These are phyloP conservation scores for Phytophthora litchii DNA, from an alignment of 352 stramenopile species.

Conservation along the genomic window DNA sequence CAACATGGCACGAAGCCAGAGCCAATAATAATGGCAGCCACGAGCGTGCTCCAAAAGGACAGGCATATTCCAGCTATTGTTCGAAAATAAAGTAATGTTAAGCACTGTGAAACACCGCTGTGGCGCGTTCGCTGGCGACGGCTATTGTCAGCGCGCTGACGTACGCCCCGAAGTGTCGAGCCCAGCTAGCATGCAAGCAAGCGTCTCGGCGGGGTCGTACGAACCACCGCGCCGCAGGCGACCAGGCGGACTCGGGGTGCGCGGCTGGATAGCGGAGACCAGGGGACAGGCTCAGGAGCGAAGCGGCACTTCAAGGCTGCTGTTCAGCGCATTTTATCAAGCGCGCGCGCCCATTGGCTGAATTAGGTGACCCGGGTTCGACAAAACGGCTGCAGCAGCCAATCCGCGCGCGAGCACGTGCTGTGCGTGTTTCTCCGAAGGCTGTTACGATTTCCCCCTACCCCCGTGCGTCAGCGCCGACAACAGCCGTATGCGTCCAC, in stretches of 20 bases:
- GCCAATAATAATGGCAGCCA: background rate
- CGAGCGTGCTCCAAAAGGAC: background rate
- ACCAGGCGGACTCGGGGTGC: background rate
- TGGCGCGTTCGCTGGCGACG: background rate
- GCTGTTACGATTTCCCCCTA: slow-evolving; percentile 27
- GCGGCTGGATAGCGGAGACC: slow-evolving; percentile 6
- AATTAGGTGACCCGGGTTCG: slow-evolving; percentile 10
- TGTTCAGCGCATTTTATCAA: slow-evolving; percentile 33
- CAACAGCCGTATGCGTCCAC: background rate
- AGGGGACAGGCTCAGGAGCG: slow-evolving; percentile 15
- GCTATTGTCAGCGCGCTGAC: slow-evolving; percentile 1
- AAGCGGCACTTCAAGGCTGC: slow-evolving; percentile 20
- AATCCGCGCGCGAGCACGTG: slow-evolving; percentile 24
- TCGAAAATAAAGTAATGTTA: slow-evolving; percentile 22
- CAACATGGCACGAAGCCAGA: no score
- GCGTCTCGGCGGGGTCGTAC: background rate
- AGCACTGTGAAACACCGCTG: slow-evolving; percentile 1
- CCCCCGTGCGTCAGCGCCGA: slow-evolving; percentile 20
- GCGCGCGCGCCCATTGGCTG: slow-evolving; percentile 25
- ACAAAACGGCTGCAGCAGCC: slow-evolving; percentile 9
- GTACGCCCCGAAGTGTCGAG: background rate
- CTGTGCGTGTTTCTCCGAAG: slow-evolving; percentile 12
- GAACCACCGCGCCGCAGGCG: no score
- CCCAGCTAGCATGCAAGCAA: background rate
- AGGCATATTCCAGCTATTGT: slow-evolving; percentile 4